phyloP scores from a whole-genome alignment of 2,329 filamentous ascomycete genomes.

The Ophiostoma ulmi region DNA sequence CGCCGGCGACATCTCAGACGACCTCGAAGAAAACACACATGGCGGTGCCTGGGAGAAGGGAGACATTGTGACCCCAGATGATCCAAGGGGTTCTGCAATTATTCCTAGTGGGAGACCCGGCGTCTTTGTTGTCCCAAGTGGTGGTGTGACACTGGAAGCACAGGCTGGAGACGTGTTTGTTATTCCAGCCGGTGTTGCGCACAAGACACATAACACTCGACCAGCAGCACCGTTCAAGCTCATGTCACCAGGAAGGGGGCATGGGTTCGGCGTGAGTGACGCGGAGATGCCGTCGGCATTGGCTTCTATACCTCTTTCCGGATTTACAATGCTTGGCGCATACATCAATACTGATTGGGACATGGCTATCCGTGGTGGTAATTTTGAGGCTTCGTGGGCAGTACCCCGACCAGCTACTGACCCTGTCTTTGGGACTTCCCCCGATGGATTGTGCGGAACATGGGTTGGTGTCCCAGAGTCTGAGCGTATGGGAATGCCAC shows the following conservation, averaged over 20 bases:
- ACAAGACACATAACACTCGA: not conserved
- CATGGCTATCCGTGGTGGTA: not conserved
- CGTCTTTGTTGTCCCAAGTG: not conserved
- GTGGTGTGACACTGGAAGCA: not conserved
- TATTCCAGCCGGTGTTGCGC: not conserved
- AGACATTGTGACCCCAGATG: not conserved
- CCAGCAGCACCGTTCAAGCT: not conserved
- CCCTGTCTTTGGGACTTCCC: not conserved
- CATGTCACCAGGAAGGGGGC: not conserved
- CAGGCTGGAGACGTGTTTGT: slow-evolving; percentile 2
- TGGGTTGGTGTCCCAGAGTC: not conserved
- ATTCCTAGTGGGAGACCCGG: not conserved
- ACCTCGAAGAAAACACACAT: slow-evolving; percentile 2
- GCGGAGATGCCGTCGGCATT: not conserved
- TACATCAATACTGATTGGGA: not conserved
- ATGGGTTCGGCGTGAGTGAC: not conserved
- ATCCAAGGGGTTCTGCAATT: not conserved
- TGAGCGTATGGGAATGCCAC: not conserved
- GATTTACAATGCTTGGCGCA: not conserved
- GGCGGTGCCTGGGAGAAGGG: slow-evolving; percentile 3
- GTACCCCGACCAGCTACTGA: not conserved
- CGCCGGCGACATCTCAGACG: not conserved
- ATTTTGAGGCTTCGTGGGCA: not conserved
- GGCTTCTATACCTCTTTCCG: not conserved
- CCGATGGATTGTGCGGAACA: not conserved